A percentile compares a stretch with the other conserved stretches of the same genome.
These are phyloP conservation scores for Erysimum pusillum DNA, from an alignment of 441 rosid genomes.

Conservation along the genomic window DNA sequence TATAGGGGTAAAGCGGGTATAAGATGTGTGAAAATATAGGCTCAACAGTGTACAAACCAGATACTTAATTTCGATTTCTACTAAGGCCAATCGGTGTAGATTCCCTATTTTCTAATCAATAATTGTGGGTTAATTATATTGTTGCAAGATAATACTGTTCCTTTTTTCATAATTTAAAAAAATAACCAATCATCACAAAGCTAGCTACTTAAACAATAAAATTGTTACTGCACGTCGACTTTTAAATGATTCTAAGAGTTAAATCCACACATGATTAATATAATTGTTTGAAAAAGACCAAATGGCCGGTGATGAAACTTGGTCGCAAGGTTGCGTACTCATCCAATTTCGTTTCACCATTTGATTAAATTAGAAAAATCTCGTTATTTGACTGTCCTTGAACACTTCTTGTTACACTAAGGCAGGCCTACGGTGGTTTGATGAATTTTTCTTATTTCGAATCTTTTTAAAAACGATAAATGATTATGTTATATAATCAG, in stretches of 20 bases:
- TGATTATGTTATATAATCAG: neutral
- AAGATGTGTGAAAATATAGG: too few species aligned
- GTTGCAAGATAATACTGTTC: neutral
- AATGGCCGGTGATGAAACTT: neutral
- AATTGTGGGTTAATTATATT: neutral
- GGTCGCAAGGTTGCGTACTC: constrained; percentile 12
- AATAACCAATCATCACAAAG: neutral
- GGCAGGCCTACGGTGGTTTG: neutral
- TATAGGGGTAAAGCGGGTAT: too few species aligned
- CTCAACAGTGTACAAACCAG: too few species aligned
- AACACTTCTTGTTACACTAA: neutral
- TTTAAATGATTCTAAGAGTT: neutral
- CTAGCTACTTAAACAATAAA: neutral
- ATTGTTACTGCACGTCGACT: neutral
- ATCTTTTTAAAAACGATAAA: neutral
- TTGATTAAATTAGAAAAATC: too few species aligned
- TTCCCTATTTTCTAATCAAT: neutral
- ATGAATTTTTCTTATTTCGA: neutral
- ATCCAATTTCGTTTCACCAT: neutral
- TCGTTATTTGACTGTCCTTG: neutral
- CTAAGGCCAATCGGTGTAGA: too few species aligned
- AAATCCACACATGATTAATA: neutral
- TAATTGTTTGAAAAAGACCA: neutral
- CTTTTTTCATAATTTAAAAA: neutral
- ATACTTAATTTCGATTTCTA: too few species aligned